These are phyloP conservation scores for Pancytospora philotis DNA, from an alignment of 371 early-diverging fungal species.

Conservation along the genomic window DNA sequence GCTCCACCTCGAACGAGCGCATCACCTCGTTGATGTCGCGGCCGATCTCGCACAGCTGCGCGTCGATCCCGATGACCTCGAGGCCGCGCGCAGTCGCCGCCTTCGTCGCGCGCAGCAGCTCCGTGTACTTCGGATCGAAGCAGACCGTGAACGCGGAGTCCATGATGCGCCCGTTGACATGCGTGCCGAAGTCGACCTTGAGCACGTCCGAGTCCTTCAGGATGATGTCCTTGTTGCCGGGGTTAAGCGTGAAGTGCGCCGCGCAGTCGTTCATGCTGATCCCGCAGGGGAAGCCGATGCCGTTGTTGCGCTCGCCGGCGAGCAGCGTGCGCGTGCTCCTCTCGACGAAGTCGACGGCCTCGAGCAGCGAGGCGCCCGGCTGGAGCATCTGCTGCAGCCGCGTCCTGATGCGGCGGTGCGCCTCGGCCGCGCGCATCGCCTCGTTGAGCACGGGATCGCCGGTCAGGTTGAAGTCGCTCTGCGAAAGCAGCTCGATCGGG, in stretches of 20 bases:
- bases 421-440: conserved; percentile 63
- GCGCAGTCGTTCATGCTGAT: conserved; percentile 86
- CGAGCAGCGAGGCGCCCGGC: conserved; percentile 87
- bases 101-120: conserved; percentile 74
- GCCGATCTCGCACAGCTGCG: conserved; percentile 84
- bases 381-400: conserved; percentile 71
- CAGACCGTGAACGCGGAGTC: conserved; percentile 92
- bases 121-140: conserved; percentile 80
- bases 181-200: conserved; percentile 97
- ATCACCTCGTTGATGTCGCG: conserved; percentile 90
- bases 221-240: conserved; percentile 77
- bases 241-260: conserved; percentile 96
- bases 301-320: conserved; percentile 65
- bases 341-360: conserved; percentile 81
- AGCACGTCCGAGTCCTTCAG: conserved; percentile 80
- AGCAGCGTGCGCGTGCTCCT: conserved; percentile 78
- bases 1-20: conserved; percentile 87
- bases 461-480: conserved; percentile 7
- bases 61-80: conserved; percentile 86
- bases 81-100: conserved; percentile 94
- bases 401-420: conserved; percentile 65
- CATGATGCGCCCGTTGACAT: conserved; percentile 86
- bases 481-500: conserved; percentile 9
- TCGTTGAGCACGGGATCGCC: conserved; percentile 64
- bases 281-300: conserved; percentile 97